Base-by-base conservation (phyloP, 2,329 filamentous ascomycete genomes). In the Lachnum nothofagi region DNA sequence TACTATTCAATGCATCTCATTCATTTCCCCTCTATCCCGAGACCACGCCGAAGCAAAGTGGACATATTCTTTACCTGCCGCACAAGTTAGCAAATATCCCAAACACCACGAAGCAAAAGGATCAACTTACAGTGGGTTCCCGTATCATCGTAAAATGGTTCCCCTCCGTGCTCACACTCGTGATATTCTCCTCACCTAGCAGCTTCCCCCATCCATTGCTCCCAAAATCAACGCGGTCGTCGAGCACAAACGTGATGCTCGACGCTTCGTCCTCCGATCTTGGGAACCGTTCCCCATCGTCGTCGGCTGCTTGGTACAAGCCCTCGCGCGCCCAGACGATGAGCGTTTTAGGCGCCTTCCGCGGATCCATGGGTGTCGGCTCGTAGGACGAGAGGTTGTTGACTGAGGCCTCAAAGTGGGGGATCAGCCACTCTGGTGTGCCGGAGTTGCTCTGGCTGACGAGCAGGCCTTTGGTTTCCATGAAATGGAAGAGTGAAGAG, bases 91-190 rank as follows among this genome's bases (percentile, higher is more conserved):
- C 14, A 34, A 8, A 8, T 38, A 20, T 19, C 4, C 20, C 34
- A 19, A 7, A 7, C 17, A 7, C 6, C 25, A 27, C 6, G 6
- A 16, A 19, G 34, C 9, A 19, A 20, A 4, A 31, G 43, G 24
- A n/a, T 23, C 16, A 25, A 58, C 70, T 70, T 67, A 74, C 73
- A 54, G 69, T 63, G 44, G 70, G 68, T 53, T 80, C 81, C 65
- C 84, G 80, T 82, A 88, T 87, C 83, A 88, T 88, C 17, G 76
- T 80, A 68, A 88, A 88, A 68, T 88, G 84, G 61, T 88, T 85
- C 2, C 83, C 85, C 14, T 78, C 79, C 80, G 86, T 85, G 60
- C 84, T 80, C 46, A 75, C 75, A 55, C 77, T 83, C 42, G 72
- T 72, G 69, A 86, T 82, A 67, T 81, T 84, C 46, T 75, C 68